A percentile compares a stretch with the other conserved stretches of the same genome.
Evolutionary conservation across 768 basidiomycete genomes (phyloP).

Genomic region (Psilocybe azurescens): DNA sequence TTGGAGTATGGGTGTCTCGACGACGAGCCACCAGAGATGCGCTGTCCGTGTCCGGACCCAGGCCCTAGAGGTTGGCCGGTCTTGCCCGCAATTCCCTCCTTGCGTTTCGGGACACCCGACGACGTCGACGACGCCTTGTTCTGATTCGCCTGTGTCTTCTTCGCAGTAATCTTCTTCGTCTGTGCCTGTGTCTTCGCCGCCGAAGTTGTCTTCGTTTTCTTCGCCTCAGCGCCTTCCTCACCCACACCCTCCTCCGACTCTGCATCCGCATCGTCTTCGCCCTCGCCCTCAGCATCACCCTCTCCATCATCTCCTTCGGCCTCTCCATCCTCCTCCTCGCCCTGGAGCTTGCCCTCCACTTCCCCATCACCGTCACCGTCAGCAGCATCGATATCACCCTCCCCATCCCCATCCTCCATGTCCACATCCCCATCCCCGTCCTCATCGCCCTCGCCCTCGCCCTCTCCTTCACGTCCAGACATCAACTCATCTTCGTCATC

Average conservation of each 20-base stretch:
- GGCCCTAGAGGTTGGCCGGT: too few relatives aligned
- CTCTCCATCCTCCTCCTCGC: constrained; percentile 6
- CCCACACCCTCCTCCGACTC: constrained; percentile 21
- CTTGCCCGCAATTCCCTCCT: too few relatives aligned
- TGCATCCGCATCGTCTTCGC: constrained; percentile 25
- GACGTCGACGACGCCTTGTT: too few relatives aligned
- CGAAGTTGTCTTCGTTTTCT: constrained; percentile 13
- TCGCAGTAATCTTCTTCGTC: too few relatives aligned
- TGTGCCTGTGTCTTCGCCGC: background rate
- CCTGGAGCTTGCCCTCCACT: background rate
- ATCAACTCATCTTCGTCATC: constrained; percentile 31
- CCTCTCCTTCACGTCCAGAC: constrained; percentile 27
- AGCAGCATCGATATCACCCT: background rate
- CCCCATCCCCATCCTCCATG: background rate
- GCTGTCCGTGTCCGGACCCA: too few relatives aligned
- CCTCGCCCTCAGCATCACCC: background rate
- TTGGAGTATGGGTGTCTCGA: too few relatives aligned
- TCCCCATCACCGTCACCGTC: constrained; percentile 17
- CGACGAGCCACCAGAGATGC: too few relatives aligned
- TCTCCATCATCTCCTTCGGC: constrained; percentile 33
- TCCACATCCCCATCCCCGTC: background rate
- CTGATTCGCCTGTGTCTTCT: too few relatives aligned
- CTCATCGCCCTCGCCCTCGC: background rate
- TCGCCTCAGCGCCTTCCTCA: constrained; percentile 9
- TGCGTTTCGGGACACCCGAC: too few relatives aligned